These are phyloP conservation scores for Rubroshorea leprosula DNA, from an alignment of 345 rosid genomes.

Conservation along the genomic window DNA sequence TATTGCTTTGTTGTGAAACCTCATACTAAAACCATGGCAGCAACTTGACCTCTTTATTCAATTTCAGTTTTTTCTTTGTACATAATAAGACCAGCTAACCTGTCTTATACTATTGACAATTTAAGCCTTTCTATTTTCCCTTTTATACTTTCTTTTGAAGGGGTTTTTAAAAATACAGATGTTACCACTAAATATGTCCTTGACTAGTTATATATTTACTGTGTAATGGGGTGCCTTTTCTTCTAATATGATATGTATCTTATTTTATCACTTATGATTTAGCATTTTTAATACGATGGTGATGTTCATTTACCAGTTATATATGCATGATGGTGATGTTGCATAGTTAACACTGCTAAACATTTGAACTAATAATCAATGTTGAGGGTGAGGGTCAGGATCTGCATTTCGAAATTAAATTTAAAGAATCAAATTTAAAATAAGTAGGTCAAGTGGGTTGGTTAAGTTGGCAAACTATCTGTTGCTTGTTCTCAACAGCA, in stretches of 20 bases:
- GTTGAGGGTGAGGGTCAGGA: constrained; percentile 14
- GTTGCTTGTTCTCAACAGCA: neutral
- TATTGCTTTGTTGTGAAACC: too few relatives aligned
- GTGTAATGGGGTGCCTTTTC: neutral
- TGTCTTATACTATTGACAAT: neutral
- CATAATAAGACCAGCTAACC: neutral
- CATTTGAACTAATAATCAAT: neutral
- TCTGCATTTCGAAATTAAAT: neutral
- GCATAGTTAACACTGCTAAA: neutral
- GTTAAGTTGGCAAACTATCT: constrained; percentile 22
- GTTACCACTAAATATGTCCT: neutral
- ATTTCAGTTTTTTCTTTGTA: neutral
- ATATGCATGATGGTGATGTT: neutral
- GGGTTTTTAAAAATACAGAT: neutral
- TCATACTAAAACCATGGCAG: too few relatives aligned
- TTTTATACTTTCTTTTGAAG: neutral
- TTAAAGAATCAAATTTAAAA: too few relatives aligned
- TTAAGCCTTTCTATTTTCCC: neutral
- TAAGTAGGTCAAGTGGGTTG: constrained; percentile 17
- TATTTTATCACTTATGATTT: neutral
- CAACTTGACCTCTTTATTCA: neutral
- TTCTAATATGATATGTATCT: neutral
- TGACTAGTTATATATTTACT: constrained; percentile 1
- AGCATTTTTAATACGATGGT: neutral
- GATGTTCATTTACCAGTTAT: too few relatives aligned